Percentiles rank a stretch among this genome's conserved stretches.
Evolutionary conservation across 306 rosid species (phyloP).

Genomic region (Vigna nakashimae): DNA sequence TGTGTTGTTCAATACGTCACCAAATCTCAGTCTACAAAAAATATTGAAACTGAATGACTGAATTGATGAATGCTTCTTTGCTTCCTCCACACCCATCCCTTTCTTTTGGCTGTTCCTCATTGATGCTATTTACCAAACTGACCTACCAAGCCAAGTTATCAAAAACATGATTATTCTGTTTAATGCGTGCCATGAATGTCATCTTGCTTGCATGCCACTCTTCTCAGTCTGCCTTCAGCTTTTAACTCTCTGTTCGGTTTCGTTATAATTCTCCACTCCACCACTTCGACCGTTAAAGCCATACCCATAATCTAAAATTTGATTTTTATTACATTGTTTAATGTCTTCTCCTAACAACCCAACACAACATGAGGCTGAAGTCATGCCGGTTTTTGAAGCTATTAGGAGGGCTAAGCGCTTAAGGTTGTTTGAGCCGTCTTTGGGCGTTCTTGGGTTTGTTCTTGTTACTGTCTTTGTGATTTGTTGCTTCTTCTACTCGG

Average conservation of each 20-base stretch:
- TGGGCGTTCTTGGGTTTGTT: conserved; percentile 73
- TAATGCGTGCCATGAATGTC: conserved; percentile 36
- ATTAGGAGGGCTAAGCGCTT: conserved; percentile 64
- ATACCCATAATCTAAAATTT: conserved; percentile 35
- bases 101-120: conserved; percentile 33
- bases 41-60: conserved; percentile 44
- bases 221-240: conserved; percentile 29
- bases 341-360: conserved; percentile 60
- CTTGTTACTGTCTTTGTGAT: conserved; percentile 55
- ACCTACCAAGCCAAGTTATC: conserved; percentile 69
- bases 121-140: conserved; percentile 52
- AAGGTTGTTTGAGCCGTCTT: conserved; percentile 66
- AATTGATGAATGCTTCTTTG: conserved; percentile 80
- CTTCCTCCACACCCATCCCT: conserved; percentile 79
- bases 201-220: conserved; percentile 46
- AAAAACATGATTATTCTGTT: conserved; percentile 19
- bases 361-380: conserved; percentile 48
- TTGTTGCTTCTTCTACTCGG: conserved; percentile 67
- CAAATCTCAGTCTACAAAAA: not conserved
- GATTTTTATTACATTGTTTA: not conserved
- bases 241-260: conserved; percentile 11
- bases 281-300: conserved; percentile 32
- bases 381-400: conserved; percentile 58
- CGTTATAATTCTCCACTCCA: not conserved
- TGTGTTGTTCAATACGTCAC: not conserved